Conservation (phyloP, 2,329 filamentous ascomycete genomes). For the Fusarium beomiforme region DNA sequence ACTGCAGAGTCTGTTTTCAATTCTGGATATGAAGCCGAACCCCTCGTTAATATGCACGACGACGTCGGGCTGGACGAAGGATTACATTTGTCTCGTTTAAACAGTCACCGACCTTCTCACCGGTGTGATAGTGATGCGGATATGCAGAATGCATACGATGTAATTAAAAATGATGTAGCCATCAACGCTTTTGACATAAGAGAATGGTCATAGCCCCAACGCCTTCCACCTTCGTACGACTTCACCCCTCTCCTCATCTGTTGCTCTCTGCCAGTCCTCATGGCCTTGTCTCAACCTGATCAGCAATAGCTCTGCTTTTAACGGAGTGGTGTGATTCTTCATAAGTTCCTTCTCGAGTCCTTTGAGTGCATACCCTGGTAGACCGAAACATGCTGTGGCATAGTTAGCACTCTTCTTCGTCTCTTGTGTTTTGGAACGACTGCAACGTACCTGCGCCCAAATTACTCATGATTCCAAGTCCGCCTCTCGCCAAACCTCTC, state of each 20-base stretch:
- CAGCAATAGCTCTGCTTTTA: constrained; percentile 48
- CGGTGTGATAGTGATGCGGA: too few relatives aligned
- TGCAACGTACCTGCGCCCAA: constrained; percentile 49
- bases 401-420: too few relatives aligned
- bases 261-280: constrained; percentile 40
- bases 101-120: too few relatives aligned
- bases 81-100: too few relatives aligned
- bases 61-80: too few relatives aligned
- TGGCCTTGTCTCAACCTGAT: constrained; percentile 47
- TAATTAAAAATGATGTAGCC: background rate
- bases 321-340: constrained; percentile 46
- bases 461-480: constrained; percentile 56
- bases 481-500: constrained; percentile 64
- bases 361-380: constrained; percentile 62
- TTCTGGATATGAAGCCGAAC: too few relatives aligned
- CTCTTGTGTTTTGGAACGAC: too few relatives aligned
- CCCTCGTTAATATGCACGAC: too few relatives aligned
- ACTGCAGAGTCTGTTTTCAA: too few relatives aligned
- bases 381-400: constrained; percentile 51
- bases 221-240: constrained; percentile 24
- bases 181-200: background rate
- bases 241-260: constrained; percentile 3
- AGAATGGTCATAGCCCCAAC: background rate
- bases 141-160: too few relatives aligned
- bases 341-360: constrained; percentile 61